These are phyloP conservation scores for Cunninghamia lanceolata DNA, from an alignment of 75 land plant genomes.

Conservation along the genomic window DNA sequence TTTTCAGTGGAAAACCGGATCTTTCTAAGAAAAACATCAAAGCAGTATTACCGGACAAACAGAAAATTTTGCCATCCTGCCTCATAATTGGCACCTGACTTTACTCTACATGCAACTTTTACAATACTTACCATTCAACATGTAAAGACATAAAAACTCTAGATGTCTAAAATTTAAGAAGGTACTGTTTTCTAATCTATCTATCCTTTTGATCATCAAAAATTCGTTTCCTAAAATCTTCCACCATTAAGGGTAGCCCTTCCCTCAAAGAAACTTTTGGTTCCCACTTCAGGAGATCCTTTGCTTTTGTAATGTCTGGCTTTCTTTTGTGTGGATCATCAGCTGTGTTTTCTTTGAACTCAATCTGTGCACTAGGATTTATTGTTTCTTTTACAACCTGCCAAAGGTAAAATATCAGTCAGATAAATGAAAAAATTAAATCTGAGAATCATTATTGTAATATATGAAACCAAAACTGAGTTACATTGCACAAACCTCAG, in stretches of 20 bases:
- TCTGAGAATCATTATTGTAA: not conserved
- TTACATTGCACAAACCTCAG: conserved; percentile 27
- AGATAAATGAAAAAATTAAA: not conserved
- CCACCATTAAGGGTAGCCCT: conserved; percentile 71
- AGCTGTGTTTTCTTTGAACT: conserved; percentile 63
- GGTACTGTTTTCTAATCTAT: not conserved
- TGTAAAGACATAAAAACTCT: not conserved
- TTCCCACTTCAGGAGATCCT: conserved; percentile 66
- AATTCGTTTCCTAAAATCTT: conserved; percentile 60
- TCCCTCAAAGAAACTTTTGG: conserved; percentile 61
- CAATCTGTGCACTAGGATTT: conserved; percentile 61
- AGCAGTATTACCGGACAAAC: not conserved
- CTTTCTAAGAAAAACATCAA: not conserved
- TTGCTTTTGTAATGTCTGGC: conserved; percentile 75
- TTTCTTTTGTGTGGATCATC: conserved; percentile 89
- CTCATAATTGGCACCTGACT: not conserved
- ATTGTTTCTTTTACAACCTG: conserved; percentile 77
- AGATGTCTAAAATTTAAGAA: not conserved
- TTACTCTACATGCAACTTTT: not conserved
- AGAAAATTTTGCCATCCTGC: not conserved
- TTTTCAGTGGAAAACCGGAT: not conserved
- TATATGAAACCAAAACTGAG: not conserved
- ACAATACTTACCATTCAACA: not conserved
- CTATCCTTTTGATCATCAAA: conserved; percentile 23
- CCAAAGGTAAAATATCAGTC: not conserved